Evolutionary conservation across 768 basidiomycete genomes (phyloP).

Genomic region (Macrolepiota fuliginosa): DNA sequence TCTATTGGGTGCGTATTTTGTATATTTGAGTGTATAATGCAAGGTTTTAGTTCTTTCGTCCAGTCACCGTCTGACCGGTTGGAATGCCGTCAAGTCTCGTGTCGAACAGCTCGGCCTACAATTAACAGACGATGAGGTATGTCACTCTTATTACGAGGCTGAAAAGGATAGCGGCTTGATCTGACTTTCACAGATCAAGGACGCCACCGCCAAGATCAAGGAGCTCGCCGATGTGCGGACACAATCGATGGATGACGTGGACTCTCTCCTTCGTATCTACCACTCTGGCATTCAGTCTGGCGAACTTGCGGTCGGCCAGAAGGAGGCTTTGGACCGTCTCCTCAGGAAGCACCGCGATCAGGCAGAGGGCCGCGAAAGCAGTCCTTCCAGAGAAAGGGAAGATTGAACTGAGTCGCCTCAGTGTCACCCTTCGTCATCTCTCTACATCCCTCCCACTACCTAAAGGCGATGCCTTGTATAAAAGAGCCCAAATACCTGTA

Average conservation of each 20-base stretch:
- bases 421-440: not conserved
- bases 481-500: not conserved
- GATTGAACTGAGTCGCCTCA: conserved; percentile 14
- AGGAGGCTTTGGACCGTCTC: conserved; percentile 84
- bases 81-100: conserved; percentile 99
- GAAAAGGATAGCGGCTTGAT: conserved; percentile 3
- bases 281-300: conserved; percentile 93
- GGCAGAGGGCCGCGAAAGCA: conserved; percentile 24
- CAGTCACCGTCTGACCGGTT: conserved; percentile 93
- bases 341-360: conserved; percentile 70
- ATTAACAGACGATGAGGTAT: conserved; percentile 85
- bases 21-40: not conserved
- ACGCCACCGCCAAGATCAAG: conserved; percentile 99
- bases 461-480: not conserved
- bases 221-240: conserved; percentile 97
- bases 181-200: conserved; percentile 72
- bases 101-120: conserved; percentile 94
- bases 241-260: conserved; percentile 99
- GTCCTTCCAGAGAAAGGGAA: conserved; percentile 23
- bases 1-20: conserved; percentile 74
- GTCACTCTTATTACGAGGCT: conserved; percentile 14
- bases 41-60: not conserved
- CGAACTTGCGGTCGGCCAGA: conserved; percentile 91
- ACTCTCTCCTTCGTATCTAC: conserved; percentile 93
- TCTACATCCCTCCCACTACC: not conserved